phyloP scores from a whole-genome alignment of 192 early-diverging fungal genomes.

The Dimargaris cristalligena region DNA sequence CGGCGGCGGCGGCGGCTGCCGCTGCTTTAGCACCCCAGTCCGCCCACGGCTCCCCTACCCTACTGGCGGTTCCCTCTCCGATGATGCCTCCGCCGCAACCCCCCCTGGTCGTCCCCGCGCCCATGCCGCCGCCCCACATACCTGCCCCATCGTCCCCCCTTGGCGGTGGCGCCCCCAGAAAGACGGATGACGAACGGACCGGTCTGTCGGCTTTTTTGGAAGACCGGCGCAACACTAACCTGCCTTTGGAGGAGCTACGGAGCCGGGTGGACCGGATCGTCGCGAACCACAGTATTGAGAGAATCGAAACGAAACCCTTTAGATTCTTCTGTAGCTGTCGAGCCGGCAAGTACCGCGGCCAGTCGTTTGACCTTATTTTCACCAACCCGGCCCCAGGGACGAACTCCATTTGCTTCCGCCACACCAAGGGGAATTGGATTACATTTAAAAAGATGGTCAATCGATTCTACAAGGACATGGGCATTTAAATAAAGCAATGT shows the following conservation, averaged over 20 bases:
- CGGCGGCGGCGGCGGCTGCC: slow-evolving; percentile 5
- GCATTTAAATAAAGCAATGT: too few species aligned
- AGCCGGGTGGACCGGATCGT: neutral
- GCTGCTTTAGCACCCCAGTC: neutral
- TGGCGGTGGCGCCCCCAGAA: neutral
- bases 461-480: slow-evolving; percentile 6
- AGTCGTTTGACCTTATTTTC: slow-evolving; percentile 3
- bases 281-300: neutral
- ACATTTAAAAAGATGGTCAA: slow-evolving; percentile 8
- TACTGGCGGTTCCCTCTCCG: slow-evolving; percentile 3
- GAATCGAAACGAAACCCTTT: neutral
- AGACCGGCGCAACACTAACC: neutral
- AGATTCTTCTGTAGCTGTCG: neutral
- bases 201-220: neutral
- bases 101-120: neutral
- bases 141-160: neutral
- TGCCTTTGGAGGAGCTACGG: neutral
- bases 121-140: neutral
- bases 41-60: neutral
- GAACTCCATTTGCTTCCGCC: neutral
- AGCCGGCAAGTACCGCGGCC: slow-evolving; percentile 7
- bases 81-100: neutral
- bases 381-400: neutral
- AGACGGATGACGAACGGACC: neutral
- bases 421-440: slow-evolving; percentile 12